Evolutionary conservation across 78 protist species (phyloP), one percentile per base, ranked within the genome.

Genomic region (Bigelowiella natans): DNA sequence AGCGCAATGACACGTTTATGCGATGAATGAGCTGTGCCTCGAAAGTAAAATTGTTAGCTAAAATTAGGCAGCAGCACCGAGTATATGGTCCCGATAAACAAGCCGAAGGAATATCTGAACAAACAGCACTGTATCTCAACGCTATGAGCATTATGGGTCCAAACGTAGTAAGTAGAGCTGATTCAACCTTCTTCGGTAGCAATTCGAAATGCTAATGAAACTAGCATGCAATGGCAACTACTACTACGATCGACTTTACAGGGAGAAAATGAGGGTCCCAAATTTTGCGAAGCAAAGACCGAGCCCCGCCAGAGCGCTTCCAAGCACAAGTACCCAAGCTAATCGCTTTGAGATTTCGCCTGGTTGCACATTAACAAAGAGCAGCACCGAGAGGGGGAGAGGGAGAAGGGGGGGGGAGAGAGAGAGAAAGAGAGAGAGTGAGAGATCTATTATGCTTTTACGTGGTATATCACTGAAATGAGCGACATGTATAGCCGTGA

Each of bases 261-360:
- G 82, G 31, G 26, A 0, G 18, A 88, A 88, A 82, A 88, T 88
- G 29, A 88, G 90, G 34, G 36, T 29, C 39, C 7, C 2, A 82
- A 88, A 88, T 30, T 0, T 2, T 7, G 1, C 34, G 34, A 26
- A 0, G 36, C 39, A 73, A 2, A 39, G 0, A 1, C 36, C 37
- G 26, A 88, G 37, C 3, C 90, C 90, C 40, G 37, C 82, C 31
- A 0, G 1, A 11, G 0, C n/a, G 1, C 40, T 40, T 73, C 39
- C 64, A 11, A 1, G 1, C 38, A 88, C 90, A 31, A 88, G 1
- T n/a, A 31, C 64, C 90, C 90, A 88, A 0, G 90, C 90, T 29
- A 3, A 2, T 11, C 2, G 29, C 82, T 73, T 73, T 2, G 82
- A 30, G 38, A 88, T 88, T n/a, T 0, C n/a, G 1, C 90, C n/a